These are phyloP conservation scores for Parathielavia hyrcaniae DNA, from an alignment of 495 filamentous ascomycete species.

Conservation along the genomic window DNA sequence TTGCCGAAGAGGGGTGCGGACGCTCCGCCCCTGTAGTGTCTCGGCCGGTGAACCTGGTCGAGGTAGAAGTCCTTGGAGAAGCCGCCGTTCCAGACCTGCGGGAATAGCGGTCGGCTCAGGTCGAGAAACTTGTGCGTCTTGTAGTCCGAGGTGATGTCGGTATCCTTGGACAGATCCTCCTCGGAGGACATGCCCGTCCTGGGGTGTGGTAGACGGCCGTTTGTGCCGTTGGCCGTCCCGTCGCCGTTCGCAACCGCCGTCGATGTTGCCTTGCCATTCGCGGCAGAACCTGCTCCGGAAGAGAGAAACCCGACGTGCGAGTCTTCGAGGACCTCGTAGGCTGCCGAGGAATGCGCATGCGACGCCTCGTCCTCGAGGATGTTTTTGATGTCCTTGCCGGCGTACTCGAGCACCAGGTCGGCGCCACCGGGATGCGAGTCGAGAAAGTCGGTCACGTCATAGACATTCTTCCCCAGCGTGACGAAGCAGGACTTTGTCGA, in stretches of 20 bases:
- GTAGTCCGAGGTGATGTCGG: slow-evolving; percentile 68
- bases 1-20: slow-evolving; percentile 97
- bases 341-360: slow-evolving; percentile 79
- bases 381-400: slow-evolving; percentile 73
- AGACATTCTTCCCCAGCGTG: slow-evolving; percentile 80
- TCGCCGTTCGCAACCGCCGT: slow-evolving; percentile 24
- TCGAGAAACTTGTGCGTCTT: slow-evolving; percentile 89
- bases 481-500: slow-evolving; percentile 85
- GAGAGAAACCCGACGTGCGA: slow-evolving; percentile 71
- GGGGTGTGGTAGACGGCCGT: slow-evolving; percentile 51
- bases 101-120: slow-evolving; percentile 73
- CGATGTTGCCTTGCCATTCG: slow-evolving; percentile 32
- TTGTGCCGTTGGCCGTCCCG: slow-evolving; percentile 25
- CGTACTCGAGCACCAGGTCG: slow-evolving; percentile 84
- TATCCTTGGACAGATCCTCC: slow-evolving; percentile 81
- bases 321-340: slow-evolving; percentile 84
- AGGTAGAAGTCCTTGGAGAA: slow-evolving; percentile 94
- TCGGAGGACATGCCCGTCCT: slow-evolving; percentile 77
- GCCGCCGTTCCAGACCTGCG: slow-evolving; percentile 81
- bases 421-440: slow-evolving; percentile 84
- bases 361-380: slow-evolving; percentile 81
- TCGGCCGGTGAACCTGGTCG: slow-evolving; percentile 88
- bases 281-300: slow-evolving; percentile 16
- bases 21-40: slow-evolving; percentile 87
- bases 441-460: slow-evolving; percentile 88